Evolutionary conservation across 1,284 basidiomycete genomes (phyloP), one percentile per base, ranked within the genome.

Genomic region (Golubevia sp.): DNA sequence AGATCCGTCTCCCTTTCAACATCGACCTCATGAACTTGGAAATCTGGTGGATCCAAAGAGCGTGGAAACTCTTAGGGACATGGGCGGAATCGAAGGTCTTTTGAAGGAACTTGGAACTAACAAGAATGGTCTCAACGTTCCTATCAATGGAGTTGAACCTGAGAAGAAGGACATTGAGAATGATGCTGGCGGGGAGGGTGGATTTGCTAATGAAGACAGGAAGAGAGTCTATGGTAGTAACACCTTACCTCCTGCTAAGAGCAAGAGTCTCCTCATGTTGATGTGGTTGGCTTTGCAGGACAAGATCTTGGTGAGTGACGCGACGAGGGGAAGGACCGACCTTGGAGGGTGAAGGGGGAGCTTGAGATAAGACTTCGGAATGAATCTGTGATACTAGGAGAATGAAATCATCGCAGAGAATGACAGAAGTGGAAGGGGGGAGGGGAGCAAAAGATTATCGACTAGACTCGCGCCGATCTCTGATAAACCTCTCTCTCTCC

Each of bases 241-340:
- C 79, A 82, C 91, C 26, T 86, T 98, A 0, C 96, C 96, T 0
- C 85, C 86, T 3, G 89, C 92, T 49, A 87, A 89, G 62, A 89
- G 88, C 70, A 98, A 97, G 86, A 89, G 88, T 26, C 86, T 99
- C 20, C 86, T 94, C 52, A 86, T 88, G 69, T 88, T 99, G 49
- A 97, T 97, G 93, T 97, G 92, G 92, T 85, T 92, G 38, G 95
- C 96, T 1, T 86, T 97, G 79, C 93, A 96, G 85, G 96, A 98
- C 85, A 97, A 95, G 86, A 92, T 97, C 71, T 85, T 97, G 80
- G 86, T 87, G 67, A 74, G 91, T 92, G 69, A 18, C 23, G 11
- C 21, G n/a, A n/a, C n/a, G n/a, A n/a, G n/a, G n/a, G n/a, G n/a
- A n/a, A n/a, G n/a, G n/a, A n/a, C n/a, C n/a, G n/a, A n/a, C n/a